Base-by-base conservation (phyloP, 2,329 filamentous ascomycete species). In the Dissoconium aciculare region DNA sequence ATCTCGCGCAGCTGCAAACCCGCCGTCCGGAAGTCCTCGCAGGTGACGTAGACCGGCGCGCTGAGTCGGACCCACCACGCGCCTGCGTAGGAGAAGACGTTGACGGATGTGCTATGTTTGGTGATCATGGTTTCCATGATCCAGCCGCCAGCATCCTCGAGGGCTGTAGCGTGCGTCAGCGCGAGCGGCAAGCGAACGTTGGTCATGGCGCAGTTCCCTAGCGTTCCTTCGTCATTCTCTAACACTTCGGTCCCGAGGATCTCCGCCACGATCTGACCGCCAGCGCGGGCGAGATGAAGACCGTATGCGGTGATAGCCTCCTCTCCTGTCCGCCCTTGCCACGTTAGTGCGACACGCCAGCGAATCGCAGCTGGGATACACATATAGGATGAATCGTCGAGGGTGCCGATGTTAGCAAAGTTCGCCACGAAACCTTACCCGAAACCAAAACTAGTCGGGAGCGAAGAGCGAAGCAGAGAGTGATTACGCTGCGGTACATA, bases 371-470 rank as follows among this genome's bases (percentile, higher is more conserved):
- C 72, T 5, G 73, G 69, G 11, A 89, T 64, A 46, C 75, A 83
- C 1, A 83, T 59, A 40, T 76, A 87, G 0, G 80, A 69, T 4
- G 70, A 62, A 37, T 70, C 74, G 46, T 94, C 84, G 4, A 74
- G 53, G 0, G 84, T 91, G 8, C 78, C 82, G 3, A 78, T 66
- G 39, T 76, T 87, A 45, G 83, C 71, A 76, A 25, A 72, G 69
- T 5, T 74, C 45, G 56, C 57, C 9, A 35, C 47, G 42, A 34
- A 39, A 17, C 63, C 48, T 15, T 45, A 56, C 5, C 58, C 48
- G 53, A 80, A 92, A 0, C 81, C 78, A 52, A 84, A 79, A 21
- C 76, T 83, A 0, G 83, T 93, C 0, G 83, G 80, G 19, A 91
- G 53, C 0, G 81, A 76, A 3, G 74, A 74, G 11, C 72, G 67